A percentile compares a stretch with the other conserved stretches of the same genome.
Evolutionary conservation across 2,329 filamentous ascomycete genomes (phyloP).

Genomic region (Diplodia seriata): DNA sequence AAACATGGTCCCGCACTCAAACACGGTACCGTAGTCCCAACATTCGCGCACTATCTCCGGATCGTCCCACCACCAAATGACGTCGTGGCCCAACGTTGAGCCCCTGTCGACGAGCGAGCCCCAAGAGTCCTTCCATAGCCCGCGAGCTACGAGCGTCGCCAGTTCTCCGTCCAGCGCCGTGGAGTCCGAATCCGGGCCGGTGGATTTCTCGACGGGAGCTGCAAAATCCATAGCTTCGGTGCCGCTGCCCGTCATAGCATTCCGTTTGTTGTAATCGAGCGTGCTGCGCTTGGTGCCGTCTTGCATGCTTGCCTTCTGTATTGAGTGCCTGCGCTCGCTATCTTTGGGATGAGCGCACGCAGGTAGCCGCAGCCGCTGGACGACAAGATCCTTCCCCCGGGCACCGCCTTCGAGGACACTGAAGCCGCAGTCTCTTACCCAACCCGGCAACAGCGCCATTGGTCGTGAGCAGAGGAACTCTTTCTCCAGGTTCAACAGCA

Average conservation of each 20-base stretch:
- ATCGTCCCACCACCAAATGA: slow-evolving; percentile 51
- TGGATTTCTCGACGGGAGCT: not conserved
- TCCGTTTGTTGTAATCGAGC: slow-evolving; percentile 8
- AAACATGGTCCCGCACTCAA: slow-evolving; percentile 48
- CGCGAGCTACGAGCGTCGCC: slow-evolving; percentile 44
- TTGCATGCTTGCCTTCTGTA: slow-evolving; percentile 2
- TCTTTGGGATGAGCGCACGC: slow-evolving; percentile 36
- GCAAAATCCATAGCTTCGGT: slow-evolving; percentile 9
- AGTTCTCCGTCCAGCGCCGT: slow-evolving; percentile 42
- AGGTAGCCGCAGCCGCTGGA: slow-evolving; percentile 41
- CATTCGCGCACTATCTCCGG: slow-evolving; percentile 48
- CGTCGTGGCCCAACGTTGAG: not conserved
- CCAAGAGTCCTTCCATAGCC: slow-evolving; percentile 50
- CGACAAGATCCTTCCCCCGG: slow-evolving; percentile 34
- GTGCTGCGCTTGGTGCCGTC: slow-evolving; percentile 14
- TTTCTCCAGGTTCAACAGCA: slow-evolving; percentile 65
- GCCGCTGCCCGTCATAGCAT: not conserved
- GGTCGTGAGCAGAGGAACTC: slow-evolving; percentile 67
- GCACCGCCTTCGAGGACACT: slow-evolving; percentile 36
- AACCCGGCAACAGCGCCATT: slow-evolving; percentile 63
- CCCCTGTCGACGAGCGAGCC: slow-evolving; percentile 45
- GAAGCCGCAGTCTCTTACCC: slow-evolving; percentile 64
- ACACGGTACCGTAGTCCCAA: slow-evolving; percentile 44
- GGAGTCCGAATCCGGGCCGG: slow-evolving; percentile 30
- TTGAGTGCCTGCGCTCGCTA: slow-evolving; percentile 3